These are phyloP conservation scores for Talaromyces borbonicus DNA, from an alignment of 495 filamentous ascomycete species.

Conservation along the genomic window DNA sequence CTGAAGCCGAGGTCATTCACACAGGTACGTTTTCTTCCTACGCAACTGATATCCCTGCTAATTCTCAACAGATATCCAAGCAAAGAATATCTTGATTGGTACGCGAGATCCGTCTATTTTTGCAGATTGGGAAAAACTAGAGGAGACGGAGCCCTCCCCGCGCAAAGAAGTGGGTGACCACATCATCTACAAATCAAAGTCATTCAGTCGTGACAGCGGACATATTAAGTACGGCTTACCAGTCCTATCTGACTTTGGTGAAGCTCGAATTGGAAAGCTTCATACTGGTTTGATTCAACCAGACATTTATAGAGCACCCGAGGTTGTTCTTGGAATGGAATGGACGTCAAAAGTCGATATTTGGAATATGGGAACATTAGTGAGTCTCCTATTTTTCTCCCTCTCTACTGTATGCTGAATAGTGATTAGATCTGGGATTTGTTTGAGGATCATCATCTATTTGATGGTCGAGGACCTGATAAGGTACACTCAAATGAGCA, in stretches of 20 bases:
- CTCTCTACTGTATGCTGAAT: not conserved
- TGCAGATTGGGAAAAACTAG: slow-evolving; percentile 17
- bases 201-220: slow-evolving; percentile 9
- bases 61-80: slow-evolving; percentile 23
- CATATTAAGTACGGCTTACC: slow-evolving; percentile 11
- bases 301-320: slow-evolving; percentile 28
- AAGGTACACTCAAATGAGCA: slow-evolving; percentile 12
- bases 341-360: slow-evolving; percentile 30
- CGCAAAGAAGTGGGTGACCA: slow-evolving; percentile 14
- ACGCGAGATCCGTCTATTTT: slow-evolving; percentile 25
- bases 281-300: slow-evolving; percentile 18
- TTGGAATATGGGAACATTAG: slow-evolving; percentile 33
- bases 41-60: not conserved
- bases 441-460: slow-evolving; percentile 18
- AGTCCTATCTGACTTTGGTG: slow-evolving; percentile 19
- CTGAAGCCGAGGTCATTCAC: slow-evolving; percentile 26
- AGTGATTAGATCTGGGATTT: slow-evolving; percentile 23
- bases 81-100: slow-evolving; percentile 30
- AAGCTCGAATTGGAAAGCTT: slow-evolving; percentile 17
- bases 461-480: slow-evolving; percentile 13
- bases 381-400: slow-evolving; percentile 11
- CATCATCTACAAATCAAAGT: slow-evolving; percentile 13
- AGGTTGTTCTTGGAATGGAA: slow-evolving; percentile 24
- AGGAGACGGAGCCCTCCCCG: slow-evolving; percentile 17
- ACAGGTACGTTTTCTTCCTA: slow-evolving; percentile 18